Conservation (phyloP, 2,329 filamentous ascomycete species). For the Xylaria sp. region DNA sequence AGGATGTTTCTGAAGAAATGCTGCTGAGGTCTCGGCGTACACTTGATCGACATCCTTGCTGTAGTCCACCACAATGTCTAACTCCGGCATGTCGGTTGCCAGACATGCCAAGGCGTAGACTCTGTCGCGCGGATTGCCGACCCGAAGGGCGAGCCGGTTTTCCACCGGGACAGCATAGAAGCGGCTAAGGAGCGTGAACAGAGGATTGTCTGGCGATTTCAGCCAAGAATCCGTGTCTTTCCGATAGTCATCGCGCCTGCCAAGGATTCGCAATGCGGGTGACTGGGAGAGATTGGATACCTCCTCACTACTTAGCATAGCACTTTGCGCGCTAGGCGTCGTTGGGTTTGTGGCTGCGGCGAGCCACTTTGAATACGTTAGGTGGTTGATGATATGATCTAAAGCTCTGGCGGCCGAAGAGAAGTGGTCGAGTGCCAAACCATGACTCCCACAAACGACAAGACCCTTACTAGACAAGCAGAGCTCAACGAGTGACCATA, state of each 20-base stretch:
- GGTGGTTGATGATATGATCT: constrained; percentile 41
- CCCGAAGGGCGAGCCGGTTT: constrained; percentile 4
- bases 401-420: constrained; percentile 36
- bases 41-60: constrained; percentile 22
- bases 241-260: constrained; percentile 36
- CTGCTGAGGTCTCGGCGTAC: constrained; percentile 34
- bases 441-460: constrained; percentile 37
- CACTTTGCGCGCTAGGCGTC: constrained; percentile 2
- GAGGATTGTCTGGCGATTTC: constrained; percentile 31
- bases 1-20: constrained; percentile 30
- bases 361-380: constrained; percentile 41
- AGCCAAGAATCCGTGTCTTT: constrained; percentile 32
- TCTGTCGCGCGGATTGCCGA: constrained; percentile 31
- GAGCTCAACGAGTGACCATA: constrained; percentile 41
- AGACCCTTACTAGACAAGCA: constrained; percentile 34
- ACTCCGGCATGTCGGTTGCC: constrained; percentile 27
- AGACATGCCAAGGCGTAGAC: constrained; percentile 36
- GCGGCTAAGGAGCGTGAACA: constrained; percentile 35
- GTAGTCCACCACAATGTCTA: constrained; percentile 33
- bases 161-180: constrained; percentile 21
- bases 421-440: constrained; percentile 37
- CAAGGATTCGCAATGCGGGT: constrained; percentile 33
- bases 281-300: constrained; percentile 40
- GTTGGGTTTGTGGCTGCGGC: constrained; percentile 28
- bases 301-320: constrained; percentile 33